Evolutionary conservation across 441 rosid genomes (phyloP), one percentile per base, ranked within the genome.

Genomic region (Mallotus japonicus): DNA sequence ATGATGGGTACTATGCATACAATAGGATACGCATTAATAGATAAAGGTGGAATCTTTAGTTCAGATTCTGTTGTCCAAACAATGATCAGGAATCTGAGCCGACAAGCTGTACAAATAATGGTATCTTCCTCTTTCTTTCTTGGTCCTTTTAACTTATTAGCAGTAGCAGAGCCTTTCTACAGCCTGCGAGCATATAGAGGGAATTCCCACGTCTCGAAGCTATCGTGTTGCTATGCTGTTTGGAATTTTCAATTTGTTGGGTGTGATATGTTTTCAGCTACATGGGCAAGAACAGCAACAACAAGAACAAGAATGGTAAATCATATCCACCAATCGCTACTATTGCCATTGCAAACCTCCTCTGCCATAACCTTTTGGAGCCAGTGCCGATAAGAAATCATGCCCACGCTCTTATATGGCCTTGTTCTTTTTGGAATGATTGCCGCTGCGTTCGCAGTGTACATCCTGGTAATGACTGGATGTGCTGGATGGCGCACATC

Each of bases 321-420:
- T 51, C 58, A 72, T 20, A 37, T 62, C 44, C 40, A 60, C 50
- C 40, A 3, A 0, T 20, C 50, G 10, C 28, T 6, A 19, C 34
- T 7, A 19, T 51, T 53, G 22, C 32, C 42, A 54, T 51, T 40
- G 40, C 49, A 42, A 54, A n/a, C 13, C 56, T 40, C 46, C 12
- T 53, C 22, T 47, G 59, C 28, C 63, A 17, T 61, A 16, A 8
- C 28, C 16, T 65, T 17, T 53, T 6, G 6, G 47, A 16, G 1
- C 15, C 49, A 24, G 57, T 51, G 5, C 0, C 20, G 14, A 5
- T 19, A 17, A 49, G 24, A 47, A 70, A 8, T 20, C 66, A 64
- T 70, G 76, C 16, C 7, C 4, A 4, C 28, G 56, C 12, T 63
- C 28, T 64, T 54, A 13, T 63, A 62, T 72, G 62, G 57, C 40